A percentile compares a stretch with the other conserved stretches of the same genome.
Evolutionary conservation across 495 filamentous ascomycete species (phyloP).

Genomic region (Sporormia fimetaria): DNA sequence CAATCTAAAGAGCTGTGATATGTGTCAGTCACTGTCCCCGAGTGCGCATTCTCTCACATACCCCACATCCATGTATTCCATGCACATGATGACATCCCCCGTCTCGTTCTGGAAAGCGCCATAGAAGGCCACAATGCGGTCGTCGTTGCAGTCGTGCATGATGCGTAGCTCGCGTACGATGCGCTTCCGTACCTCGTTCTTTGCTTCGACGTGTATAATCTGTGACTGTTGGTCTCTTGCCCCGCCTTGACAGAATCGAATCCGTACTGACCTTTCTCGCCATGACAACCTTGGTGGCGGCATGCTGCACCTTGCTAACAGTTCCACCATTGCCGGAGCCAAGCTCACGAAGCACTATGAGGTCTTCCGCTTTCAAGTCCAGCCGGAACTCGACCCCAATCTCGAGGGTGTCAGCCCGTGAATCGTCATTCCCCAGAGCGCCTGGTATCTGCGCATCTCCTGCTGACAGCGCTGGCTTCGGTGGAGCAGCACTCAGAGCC

Average conservation of each 20-base stretch:
- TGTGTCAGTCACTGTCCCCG: conserved; percentile 31
- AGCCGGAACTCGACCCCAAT: conserved; percentile 95
- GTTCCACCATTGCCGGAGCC: conserved; percentile 95
- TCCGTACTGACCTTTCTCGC: conserved; percentile 68
- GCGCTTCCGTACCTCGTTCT: conserved; percentile 88
- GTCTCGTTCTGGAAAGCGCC: conserved; percentile 92
- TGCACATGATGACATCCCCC: conserved; percentile 96
- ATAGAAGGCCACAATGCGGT: conserved; percentile 94
- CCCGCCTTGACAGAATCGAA: background rate
- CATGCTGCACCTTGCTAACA: conserved; percentile 93
- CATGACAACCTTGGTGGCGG: conserved; percentile 91
- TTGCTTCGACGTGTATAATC: conserved; percentile 97
- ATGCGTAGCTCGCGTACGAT: conserved; percentile 95
- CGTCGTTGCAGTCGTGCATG: conserved; percentile 94
- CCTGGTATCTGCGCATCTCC: conserved; percentile 50
- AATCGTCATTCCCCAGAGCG: conserved; percentile 50
- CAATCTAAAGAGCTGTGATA: conserved; percentile 71
- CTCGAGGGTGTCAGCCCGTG: conserved; percentile 69
- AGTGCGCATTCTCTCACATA: conserved; percentile 35
- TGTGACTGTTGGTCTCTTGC: conserved; percentile 29
- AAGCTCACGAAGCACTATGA: conserved; percentile 86
- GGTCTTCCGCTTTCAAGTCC: conserved; percentile 81
- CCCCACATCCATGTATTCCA: conserved; percentile 99
- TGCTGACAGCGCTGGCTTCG: conserved; percentile 47
- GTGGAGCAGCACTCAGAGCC: conserved; percentile 58